A percentile compares a stretch with the other conserved stretches of the same genome.
phyloP scores from a whole-genome alignment of 305 asterid genomes.

The Fraxinus ornus region DNA sequence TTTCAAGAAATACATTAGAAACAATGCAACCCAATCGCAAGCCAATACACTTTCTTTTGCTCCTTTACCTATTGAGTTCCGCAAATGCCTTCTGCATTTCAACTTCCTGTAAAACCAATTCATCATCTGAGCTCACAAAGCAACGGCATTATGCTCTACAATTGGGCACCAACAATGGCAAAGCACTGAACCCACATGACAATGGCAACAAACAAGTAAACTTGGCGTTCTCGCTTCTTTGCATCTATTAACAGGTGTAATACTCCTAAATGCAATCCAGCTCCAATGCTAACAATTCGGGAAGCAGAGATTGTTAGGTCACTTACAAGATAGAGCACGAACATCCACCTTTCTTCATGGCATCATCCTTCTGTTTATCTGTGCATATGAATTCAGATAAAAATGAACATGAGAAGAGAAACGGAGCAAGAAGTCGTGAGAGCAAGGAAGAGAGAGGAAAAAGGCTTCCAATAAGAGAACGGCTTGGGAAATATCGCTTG shows the following conservation, averaged over 20 bases:
- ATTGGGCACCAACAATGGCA: slow-evolving; percentile 17
- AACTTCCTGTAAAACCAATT: neutral
- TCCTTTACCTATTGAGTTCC: neutral
- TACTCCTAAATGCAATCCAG: slow-evolving; percentile 34
- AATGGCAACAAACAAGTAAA: slow-evolving; percentile 11
- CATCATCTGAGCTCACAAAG: neutral
- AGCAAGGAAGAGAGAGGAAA: neutral
- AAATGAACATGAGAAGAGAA: neutral
- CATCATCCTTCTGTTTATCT: slow-evolving; percentile 58
- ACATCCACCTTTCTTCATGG: slow-evolving; percentile 59
- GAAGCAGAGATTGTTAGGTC: slow-evolving; percentile 14
- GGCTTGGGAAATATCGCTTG: neutral
- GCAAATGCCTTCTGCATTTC: neutral
- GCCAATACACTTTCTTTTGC: slow-evolving; percentile 9
- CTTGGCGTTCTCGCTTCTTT: slow-evolving; percentile 24
- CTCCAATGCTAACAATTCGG: slow-evolving; percentile 25
- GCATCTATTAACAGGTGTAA: slow-evolving; percentile 36
- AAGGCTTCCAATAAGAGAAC: neutral
- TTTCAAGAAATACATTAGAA: neutral
- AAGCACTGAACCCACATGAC: slow-evolving; percentile 18
- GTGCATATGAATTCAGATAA: slow-evolving; percentile 14
- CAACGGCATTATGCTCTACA: slow-evolving; percentile 13
- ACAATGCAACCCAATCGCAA: slow-evolving; percentile 25
- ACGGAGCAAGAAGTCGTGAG: neutral
- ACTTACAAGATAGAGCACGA: slow-evolving; percentile 60